Base-by-base conservation (phyloP, 2,329 filamentous ascomycete genomes). In the Alternaria gansuensis region DNA sequence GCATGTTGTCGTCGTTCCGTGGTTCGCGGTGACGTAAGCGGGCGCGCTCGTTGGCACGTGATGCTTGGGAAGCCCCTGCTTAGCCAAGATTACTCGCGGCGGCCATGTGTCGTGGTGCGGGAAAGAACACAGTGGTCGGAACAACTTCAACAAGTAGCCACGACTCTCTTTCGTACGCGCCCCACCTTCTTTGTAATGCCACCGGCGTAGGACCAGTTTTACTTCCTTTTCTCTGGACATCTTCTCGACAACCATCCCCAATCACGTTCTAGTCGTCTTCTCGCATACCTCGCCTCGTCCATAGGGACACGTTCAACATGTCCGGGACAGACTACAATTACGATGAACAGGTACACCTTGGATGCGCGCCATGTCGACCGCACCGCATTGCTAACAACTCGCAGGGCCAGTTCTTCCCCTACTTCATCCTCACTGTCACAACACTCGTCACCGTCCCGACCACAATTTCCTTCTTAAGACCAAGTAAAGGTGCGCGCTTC, bases 381-480 rank as follows among this genome's bases (percentile, higher is more conserved):
- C 13, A 50, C 14, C 46, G 2, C 34, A 17, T 37, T 11, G 41
- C 67, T 71, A 66, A 75, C 61, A 51, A 11, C 6, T 2, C 14
- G 14, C 60, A 95, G 87, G 93, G 93, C 72, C 92, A 97, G 86
- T 97, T 97, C 84, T 99, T 97, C 84, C 95, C 96, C 69, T 97
- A 96, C 86, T 99, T 99, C 84, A 90, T 98, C 81, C 88, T 97
- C 76, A 97, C 93, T 41, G 85, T 98, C 73, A 88, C 90, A 63
- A 88, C 89, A 74, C 87, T 99, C 68, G 86, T 97, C 79, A 97
- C 95, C 33, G 81, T 97, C 59, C 93, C 94, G 62, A 85, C 96
- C 73, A 96, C 94, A 72, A 97, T 96, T 80, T 91, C 88, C 66
- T 88, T 97, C 69, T 84, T 97, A 73, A 90, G 89, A 76, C 88